Evolutionary conservation across 2,329 filamentous ascomycete genomes (phyloP).

Genomic region (Scolecobasidium constrictum): DNA sequence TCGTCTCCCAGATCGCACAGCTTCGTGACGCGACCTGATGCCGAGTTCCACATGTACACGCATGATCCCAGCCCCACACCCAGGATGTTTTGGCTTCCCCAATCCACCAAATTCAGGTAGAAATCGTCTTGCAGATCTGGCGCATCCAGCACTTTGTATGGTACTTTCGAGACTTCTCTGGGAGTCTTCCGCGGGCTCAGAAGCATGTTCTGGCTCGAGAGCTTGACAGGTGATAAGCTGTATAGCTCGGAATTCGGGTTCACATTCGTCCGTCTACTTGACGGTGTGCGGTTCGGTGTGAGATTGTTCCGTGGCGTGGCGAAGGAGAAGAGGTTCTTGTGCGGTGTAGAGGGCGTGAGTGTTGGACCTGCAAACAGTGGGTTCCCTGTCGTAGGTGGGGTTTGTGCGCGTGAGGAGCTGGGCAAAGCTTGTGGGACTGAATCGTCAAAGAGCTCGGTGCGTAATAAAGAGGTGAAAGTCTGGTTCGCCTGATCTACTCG

Average conservation of each 20-base stretch:
- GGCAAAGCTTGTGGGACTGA: slow-evolving; percentile 28
- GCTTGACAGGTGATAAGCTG: slow-evolving; percentile 86
- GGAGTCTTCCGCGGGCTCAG: slow-evolving; percentile 82
- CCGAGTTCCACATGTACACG: slow-evolving; percentile 98
- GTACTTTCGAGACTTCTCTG: slow-evolving; percentile 85
- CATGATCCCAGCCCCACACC: slow-evolving; percentile 86
- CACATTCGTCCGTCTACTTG: slow-evolving; percentile 77
- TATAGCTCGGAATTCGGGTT: slow-evolving; percentile 90
- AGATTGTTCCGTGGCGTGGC: slow-evolving; percentile 49
- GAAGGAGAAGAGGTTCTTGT: slow-evolving; percentile 94
- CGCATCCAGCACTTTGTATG: slow-evolving; percentile 94
- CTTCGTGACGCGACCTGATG: slow-evolving; percentile 82
- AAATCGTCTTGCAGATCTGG: slow-evolving; percentile 96
- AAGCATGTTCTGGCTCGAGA: slow-evolving; percentile 86
- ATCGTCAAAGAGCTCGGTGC: slow-evolving; percentile 91
- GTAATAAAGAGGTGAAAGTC: slow-evolving; percentile 78
- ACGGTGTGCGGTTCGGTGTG: slow-evolving; percentile 80
- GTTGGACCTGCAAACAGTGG: slow-evolving; percentile 57
- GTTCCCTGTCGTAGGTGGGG: slow-evolving; percentile 58
- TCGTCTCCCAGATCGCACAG: slow-evolving; percentile 89
- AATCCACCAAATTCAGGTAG: slow-evolving; percentile 94
- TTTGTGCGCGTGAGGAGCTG: slow-evolving; percentile 64
- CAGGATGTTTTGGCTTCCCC: slow-evolving; percentile 89
- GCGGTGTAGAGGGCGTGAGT: slow-evolving; percentile 85
- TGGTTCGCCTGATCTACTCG: slow-evolving; percentile 92